Conservation (phyloP, 352 stramenopile genomes). For the Saprolegnia parasitica region DNA sequence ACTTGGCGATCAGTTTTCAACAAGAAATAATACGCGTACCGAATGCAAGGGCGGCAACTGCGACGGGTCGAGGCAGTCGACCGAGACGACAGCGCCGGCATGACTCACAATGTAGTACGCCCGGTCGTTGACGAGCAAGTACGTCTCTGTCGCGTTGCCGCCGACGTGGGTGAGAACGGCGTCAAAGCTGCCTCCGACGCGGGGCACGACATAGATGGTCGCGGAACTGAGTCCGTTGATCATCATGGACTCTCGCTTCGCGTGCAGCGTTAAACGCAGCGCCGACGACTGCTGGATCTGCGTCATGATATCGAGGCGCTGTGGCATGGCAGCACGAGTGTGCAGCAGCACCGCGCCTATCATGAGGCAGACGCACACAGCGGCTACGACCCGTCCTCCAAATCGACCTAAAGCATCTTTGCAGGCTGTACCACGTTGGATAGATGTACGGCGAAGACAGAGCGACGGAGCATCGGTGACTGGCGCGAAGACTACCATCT, state of each 20-base stretch:
- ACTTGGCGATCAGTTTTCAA: background rate
- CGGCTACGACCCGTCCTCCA: too few species aligned
- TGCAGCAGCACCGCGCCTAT: too few species aligned
- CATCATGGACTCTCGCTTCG: background rate
- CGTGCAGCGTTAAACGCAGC: background rate
- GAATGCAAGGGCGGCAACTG: background rate
- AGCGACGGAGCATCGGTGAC: too few species aligned
- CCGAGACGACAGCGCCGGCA: background rate
- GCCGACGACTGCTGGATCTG: background rate
- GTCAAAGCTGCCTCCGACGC: background rate
- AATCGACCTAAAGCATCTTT: too few species aligned
- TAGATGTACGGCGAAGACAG: too few species aligned
- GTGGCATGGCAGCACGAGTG: too few species aligned
- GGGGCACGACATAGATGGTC: constrained; percentile 3
- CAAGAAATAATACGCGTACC: background rate
- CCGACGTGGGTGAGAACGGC: background rate
- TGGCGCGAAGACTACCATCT: too few species aligned
- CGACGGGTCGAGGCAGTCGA: background rate
- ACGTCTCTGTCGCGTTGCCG: background rate
- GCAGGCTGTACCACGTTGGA: too few species aligned
- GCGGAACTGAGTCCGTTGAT: background rate
- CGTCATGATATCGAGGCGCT: background rate
- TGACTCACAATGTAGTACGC: background rate
- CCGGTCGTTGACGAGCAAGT: background rate
- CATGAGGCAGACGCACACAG: too few species aligned